Evolutionary conservation across 169 alveolate genomes (phyloP).

Genomic region (Cryptosporidium tyzzeri): DNA sequence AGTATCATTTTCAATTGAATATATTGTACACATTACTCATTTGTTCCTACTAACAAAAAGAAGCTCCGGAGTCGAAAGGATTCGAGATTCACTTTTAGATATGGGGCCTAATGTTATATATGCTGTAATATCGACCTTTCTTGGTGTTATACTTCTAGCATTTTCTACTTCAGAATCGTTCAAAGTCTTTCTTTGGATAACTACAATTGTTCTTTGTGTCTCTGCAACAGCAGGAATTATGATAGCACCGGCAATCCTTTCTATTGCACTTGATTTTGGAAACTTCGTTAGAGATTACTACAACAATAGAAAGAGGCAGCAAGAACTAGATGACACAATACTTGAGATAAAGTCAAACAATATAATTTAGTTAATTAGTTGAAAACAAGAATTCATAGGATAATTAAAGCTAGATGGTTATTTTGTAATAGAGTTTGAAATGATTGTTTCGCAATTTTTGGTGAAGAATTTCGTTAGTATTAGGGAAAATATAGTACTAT

Average conservation of each 20-base stretch:
- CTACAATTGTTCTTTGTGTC: slow-evolving; percentile 65
- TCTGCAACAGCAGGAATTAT: slow-evolving; percentile 70
- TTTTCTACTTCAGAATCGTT: slow-evolving; percentile 69
- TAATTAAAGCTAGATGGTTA: not conserved
- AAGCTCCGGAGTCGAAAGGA: slow-evolving; percentile 57
- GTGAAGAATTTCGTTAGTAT: not conserved
- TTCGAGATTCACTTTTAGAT: slow-evolving; percentile 66
- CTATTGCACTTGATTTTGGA: slow-evolving; percentile 58
- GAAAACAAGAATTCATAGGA: not conserved
- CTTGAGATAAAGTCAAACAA: slow-evolving; percentile 24
- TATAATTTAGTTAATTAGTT: slow-evolving; percentile 10
- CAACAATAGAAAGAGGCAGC: slow-evolving; percentile 19
- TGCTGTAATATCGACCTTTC: slow-evolving; percentile 69
- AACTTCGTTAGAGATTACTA: slow-evolving; percentile 30
- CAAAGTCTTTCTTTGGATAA: slow-evolving; percentile 71
- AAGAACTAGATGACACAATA: slow-evolving; percentile 30
- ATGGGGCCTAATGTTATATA: slow-evolving; percentile 75
- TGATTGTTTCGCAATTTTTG: not conserved
- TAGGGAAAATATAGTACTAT: not conserved
- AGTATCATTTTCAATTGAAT: slow-evolving; percentile 73
- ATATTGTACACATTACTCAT: slow-evolving; percentile 63
- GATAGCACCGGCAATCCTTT: slow-evolving; percentile 66
- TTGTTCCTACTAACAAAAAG: slow-evolving; percentile 47
- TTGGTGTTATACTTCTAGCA: slow-evolving; percentile 68
- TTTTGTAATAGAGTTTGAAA: not conserved